phyloP scores from a whole-genome alignment of 192 early-diverging fungal species.

The Coemansia sp. region DNA sequence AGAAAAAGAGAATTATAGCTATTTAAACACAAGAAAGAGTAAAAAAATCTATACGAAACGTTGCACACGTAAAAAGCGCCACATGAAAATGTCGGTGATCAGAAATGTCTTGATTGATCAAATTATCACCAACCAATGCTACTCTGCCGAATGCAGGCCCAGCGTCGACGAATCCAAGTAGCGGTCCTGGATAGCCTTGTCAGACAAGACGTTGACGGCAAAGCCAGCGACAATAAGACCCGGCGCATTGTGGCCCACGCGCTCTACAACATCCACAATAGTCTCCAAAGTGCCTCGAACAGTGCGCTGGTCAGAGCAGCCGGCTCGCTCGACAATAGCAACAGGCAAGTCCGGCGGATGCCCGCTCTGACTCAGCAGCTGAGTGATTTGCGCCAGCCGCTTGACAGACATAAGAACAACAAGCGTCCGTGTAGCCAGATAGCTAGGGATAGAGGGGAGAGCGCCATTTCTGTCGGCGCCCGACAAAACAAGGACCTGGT shows the following conservation, averaged over 20 bases:
- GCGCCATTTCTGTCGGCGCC: constrained; percentile 77
- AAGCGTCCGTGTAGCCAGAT: constrained; percentile 65
- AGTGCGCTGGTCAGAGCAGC: constrained; percentile 70
- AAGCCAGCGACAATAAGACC: constrained; percentile 79
- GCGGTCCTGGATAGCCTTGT: constrained; percentile 44
- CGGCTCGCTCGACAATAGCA: constrained; percentile 82
- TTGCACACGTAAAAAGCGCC: background rate
- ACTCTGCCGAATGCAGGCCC: constrained; percentile 45
- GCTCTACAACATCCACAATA: constrained; percentile 63
- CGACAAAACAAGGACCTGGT: constrained; percentile 80
- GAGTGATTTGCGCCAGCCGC: constrained; percentile 62
- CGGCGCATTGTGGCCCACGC: constrained; percentile 66
- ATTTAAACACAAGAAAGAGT: background rate
- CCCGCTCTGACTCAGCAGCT: constrained; percentile 57
- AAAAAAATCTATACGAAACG: background rate
- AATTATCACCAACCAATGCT: background rate
- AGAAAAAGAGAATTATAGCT: background rate
- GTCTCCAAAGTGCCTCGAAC: constrained; percentile 63
- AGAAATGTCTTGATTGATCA: background rate
- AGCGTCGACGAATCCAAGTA: constrained; percentile 38
- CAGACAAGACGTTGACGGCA: constrained; percentile 56
- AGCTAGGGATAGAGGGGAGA: constrained; percentile 71
- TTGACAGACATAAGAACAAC: constrained; percentile 86
- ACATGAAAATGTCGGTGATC: background rate
- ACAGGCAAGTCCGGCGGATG: constrained; percentile 69